A percentile compares a stretch with the other conserved stretches of the same genome.
phyloP scores from a whole-genome alignment of 1,139 yeast genomes.

The Nakaseomyces nivariensis region DNA sequence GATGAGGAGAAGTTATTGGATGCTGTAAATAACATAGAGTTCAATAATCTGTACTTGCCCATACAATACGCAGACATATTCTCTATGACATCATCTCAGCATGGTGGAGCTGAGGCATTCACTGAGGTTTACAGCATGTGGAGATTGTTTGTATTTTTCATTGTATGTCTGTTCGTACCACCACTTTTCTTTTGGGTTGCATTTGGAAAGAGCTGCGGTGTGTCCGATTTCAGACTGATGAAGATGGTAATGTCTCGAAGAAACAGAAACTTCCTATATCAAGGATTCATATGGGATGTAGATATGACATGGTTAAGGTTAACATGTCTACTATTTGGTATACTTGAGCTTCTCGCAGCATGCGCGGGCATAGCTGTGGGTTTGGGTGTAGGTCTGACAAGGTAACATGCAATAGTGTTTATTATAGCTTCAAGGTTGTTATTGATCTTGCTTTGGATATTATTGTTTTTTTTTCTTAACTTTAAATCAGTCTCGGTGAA shows the following conservation, averaged over 20 bases:
- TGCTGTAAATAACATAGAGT: neutral
- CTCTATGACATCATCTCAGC: neutral
- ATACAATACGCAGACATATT: neutral
- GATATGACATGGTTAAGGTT: conserved; percentile 21
- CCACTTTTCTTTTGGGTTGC: conserved; percentile 24
- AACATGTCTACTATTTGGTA: conserved; percentile 18
- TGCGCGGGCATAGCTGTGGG: conserved; percentile 29
- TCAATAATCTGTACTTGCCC: neutral
- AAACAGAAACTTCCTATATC: conserved; percentile 14
- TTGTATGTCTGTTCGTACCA: conserved; percentile 18
- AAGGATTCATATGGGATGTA: conserved; percentile 23
- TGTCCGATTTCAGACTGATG: conserved; percentile 17
- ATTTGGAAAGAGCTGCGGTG: conserved; percentile 12
- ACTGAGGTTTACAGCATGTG: conserved; percentile 16
- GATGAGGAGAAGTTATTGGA: neutral
- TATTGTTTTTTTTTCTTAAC: neutral
- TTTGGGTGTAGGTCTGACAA: conserved; percentile 31
- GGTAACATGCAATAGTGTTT: neutral
- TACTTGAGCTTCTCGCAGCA: conserved; percentile 15
- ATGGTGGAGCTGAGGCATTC: neutral
- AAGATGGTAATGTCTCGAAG: conserved; percentile 15
- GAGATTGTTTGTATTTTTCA: conserved; percentile 12
- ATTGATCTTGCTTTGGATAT: too few relatives aligned
- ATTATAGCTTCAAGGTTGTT: neutral
- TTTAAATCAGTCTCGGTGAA: neutral